These are phyloP conservation scores for Chrysoporthe austroafricana DNA, from an alignment of 2,329 filamentous ascomycete species.

Conservation along the genomic window DNA sequence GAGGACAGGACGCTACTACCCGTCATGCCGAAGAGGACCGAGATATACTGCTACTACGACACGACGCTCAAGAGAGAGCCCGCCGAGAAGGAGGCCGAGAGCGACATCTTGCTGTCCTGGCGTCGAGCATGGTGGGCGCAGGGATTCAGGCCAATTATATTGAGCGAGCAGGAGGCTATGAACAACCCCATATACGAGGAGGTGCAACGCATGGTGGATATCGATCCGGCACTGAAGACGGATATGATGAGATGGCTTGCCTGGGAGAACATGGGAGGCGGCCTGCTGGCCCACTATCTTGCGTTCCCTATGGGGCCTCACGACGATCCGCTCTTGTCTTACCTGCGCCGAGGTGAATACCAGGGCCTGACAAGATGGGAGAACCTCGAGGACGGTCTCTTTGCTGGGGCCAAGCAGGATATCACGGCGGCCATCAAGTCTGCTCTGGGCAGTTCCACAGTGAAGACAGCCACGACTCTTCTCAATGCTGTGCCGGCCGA, in stretches of 20 bases:
- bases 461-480: conserved; percentile 65
- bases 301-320: conserved; percentile 81
- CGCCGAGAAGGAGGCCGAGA: conserved; percentile 72
- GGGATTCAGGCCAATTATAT: conserved; percentile 83
- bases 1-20: conserved; percentile 84
- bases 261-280: conserved; percentile 89
- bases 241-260: conserved; percentile 87
- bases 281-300: conserved; percentile 78
- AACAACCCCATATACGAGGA: conserved; percentile 78
- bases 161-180: conserved; percentile 79
- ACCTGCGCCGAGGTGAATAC: conserved; percentile 76
- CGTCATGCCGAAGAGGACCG: conserved; percentile 68
- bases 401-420: conserved; percentile 68
- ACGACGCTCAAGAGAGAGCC: conserved; percentile 64
- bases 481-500: conserved; percentile 57
- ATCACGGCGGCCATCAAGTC: conserved; percentile 66
- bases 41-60: conserved; percentile 93
- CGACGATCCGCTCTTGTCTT: conserved; percentile 72
- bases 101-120: conserved; percentile 82
- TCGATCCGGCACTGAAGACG: conserved; percentile 64
- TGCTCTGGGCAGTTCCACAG: conserved; percentile 58
- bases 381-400: conserved; percentile 70
- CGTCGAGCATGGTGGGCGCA: conserved; percentile 93
- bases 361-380: conserved; percentile 75
- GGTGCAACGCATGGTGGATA: conserved; percentile 61